These are phyloP conservation scores for Phaseolus lunatus DNA, from an alignment of 306 rosid species.

Conservation along the genomic window DNA sequence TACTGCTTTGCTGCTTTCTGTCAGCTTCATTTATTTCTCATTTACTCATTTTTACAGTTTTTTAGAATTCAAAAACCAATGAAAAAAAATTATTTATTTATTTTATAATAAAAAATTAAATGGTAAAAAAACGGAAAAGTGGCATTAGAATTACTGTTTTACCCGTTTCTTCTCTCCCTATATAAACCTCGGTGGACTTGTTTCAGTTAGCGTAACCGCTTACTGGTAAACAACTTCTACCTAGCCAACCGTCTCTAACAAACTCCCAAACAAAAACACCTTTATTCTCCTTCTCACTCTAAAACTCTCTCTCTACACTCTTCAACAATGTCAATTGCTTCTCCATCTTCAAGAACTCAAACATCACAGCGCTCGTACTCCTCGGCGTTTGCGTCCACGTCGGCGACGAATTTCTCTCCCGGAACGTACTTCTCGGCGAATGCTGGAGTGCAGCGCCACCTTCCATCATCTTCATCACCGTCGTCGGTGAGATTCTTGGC, in stretches of 20 bases:
- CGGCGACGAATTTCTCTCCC: not conserved
- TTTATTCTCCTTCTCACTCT: not conserved
- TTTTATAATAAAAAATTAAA: no score
- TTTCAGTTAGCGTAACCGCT: not conserved
- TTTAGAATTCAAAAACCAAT: no score
- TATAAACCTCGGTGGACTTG: not conserved
- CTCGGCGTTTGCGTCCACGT: conserved; percentile 62
- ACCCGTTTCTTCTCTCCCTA: not conserved
- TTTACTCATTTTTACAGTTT: not conserved
- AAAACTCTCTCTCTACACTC: not conserved
- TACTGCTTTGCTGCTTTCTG: conserved; percentile 35
- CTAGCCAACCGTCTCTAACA: not conserved
- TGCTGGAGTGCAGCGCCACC: not conserved
- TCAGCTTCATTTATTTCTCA: not conserved
- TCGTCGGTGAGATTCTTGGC: not conserved
- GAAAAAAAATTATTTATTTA: no score
- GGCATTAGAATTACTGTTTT: not conserved
- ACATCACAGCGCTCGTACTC: conserved; percentile 27
- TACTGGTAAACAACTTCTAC: no score
- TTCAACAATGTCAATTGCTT: conserved; percentile 37
- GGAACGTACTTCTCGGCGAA: not conserved
- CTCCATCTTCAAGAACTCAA: conserved; percentile 47
- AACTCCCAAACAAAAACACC: not conserved
- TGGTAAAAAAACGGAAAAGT: no score
- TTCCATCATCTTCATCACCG: not conserved